A percentile compares a stretch with the other conserved stretches of the same genome.
Conservation (phyloP, 257 asterid species). For the Verbascum thapsus region DNA sequence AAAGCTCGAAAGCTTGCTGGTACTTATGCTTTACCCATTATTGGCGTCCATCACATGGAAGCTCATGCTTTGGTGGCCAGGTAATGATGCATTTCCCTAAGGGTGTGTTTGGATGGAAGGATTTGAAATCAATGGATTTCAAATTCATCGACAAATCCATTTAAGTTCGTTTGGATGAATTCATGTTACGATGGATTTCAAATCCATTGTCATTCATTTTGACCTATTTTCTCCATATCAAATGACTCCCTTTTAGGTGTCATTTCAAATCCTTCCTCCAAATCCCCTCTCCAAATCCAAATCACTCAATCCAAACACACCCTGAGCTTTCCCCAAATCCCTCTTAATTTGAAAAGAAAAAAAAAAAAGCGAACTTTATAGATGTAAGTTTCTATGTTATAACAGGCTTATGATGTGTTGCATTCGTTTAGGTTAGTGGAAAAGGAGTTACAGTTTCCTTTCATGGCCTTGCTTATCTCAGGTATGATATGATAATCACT, state of each 20-base stretch:
- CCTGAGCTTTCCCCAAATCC: background rate
- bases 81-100: conserved; percentile 48
- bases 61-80: conserved; percentile 97
- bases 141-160: too few species aligned
- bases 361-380: conserved; percentile 10
- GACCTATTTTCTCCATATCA: too few species aligned
- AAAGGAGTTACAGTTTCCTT: conserved; percentile 77
- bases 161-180: too few species aligned
- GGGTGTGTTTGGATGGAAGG: too few species aligned
- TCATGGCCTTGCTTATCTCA: conserved; percentile 89
- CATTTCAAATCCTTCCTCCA: too few species aligned
- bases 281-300: too few species aligned
- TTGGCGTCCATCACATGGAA: conserved; percentile 98
- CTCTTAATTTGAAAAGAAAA: conserved; percentile 20
- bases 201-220: too few species aligned
- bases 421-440: conserved; percentile 71
- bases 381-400: conserved; percentile 19
- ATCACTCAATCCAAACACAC: too few species aligned
- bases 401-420: conserved; percentile 27
- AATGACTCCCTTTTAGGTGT: too few species aligned
- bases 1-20: conserved; percentile 96
- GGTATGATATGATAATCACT: conserved; percentile 61
- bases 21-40: conserved; percentile 65
- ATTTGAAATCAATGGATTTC: too few species aligned
- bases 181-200: too few species aligned